These are phyloP conservation scores for Lactifluus piperatus DNA, from an alignment of 768 basidiomycete species.

Conservation along the genomic window DNA sequence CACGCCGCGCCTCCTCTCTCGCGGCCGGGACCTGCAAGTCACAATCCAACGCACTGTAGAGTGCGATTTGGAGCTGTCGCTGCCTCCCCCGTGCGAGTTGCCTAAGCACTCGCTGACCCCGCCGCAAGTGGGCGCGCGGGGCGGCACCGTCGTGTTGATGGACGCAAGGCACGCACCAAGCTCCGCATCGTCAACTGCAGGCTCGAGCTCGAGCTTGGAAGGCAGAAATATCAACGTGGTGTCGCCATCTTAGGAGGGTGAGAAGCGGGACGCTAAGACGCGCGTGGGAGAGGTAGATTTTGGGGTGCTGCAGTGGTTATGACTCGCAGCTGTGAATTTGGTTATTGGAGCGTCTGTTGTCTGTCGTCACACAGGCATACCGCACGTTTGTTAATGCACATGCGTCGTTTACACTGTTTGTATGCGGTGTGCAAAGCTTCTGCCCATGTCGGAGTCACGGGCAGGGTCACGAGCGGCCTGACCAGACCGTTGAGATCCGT, in stretches of 20 bases:
- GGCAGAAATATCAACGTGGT: not conserved
- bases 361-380: not conserved
- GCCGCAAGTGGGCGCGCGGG: not conserved
- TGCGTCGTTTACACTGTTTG: not conserved
- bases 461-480: not conserved
- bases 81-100: not conserved
- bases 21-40: constrained; percentile 1
- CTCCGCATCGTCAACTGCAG: not conserved
- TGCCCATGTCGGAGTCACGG: not conserved
- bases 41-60: constrained; percentile 9
- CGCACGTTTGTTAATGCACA: not conserved
- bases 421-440: not conserved
- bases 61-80: not conserved
- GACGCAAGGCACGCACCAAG: not conserved
- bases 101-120: not conserved
- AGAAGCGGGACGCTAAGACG: not conserved
- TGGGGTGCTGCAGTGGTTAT: not conserved
- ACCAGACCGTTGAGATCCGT: not conserved
- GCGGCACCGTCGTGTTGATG: not conserved
- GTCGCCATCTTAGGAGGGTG: not conserved
- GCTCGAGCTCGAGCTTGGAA: not conserved
- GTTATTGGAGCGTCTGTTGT: not conserved
- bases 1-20: not conserved
- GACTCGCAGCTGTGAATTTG: not conserved
- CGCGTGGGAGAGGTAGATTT: not conserved